Conservation (phyloP, 2,329 filamentous ascomycete species). For the Cercospora citrullina region DNA sequence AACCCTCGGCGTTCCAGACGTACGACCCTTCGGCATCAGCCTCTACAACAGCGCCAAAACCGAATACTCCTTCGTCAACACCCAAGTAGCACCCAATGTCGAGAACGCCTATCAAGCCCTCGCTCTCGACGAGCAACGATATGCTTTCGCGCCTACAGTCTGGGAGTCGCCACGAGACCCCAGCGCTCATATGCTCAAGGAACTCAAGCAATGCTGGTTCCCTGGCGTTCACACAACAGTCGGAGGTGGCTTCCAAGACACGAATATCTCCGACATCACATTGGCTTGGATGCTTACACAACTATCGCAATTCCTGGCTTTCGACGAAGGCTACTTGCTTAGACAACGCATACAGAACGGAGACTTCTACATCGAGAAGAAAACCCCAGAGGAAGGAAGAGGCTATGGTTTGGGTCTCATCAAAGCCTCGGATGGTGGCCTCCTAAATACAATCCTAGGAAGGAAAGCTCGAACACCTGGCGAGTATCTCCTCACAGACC, state of each 20-base stretch:
- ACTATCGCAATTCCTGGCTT: conserved; percentile 45
- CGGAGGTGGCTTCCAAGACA: conserved; percentile 44
- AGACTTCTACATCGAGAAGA: conserved; percentile 43
- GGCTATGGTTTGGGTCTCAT: conserved; percentile 49
- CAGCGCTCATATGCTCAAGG: conserved; percentile 40
- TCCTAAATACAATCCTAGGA: conserved; percentile 46
- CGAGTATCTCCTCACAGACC: conserved; percentile 45
- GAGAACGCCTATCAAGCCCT: conserved; percentile 45
- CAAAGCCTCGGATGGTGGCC: conserved; percentile 43
- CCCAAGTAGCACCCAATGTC: conserved; percentile 40
- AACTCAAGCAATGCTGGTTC: conserved; percentile 48
- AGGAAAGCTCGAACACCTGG: conserved; percentile 46
- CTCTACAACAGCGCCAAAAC: conserved; percentile 28
- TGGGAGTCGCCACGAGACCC: conserved; percentile 38
- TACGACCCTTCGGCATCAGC: conserved; percentile 35
- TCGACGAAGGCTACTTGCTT: conserved; percentile 45
- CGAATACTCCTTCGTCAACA: conserved; percentile 48
- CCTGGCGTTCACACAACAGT: conserved; percentile 45
- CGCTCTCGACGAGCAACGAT: conserved; percentile 42
- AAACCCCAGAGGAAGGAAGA: conserved; percentile 35
- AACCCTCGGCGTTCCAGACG: conserved; percentile 46
- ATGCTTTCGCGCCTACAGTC: conserved; percentile 40
- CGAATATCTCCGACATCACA: conserved; percentile 50
- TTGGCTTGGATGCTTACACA: conserved; percentile 58
- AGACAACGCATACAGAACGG: conserved; percentile 46